phyloP scores from a whole-genome alignment of 2,329 filamentous ascomycete species.

The Thermochaetoides dissita region DNA sequence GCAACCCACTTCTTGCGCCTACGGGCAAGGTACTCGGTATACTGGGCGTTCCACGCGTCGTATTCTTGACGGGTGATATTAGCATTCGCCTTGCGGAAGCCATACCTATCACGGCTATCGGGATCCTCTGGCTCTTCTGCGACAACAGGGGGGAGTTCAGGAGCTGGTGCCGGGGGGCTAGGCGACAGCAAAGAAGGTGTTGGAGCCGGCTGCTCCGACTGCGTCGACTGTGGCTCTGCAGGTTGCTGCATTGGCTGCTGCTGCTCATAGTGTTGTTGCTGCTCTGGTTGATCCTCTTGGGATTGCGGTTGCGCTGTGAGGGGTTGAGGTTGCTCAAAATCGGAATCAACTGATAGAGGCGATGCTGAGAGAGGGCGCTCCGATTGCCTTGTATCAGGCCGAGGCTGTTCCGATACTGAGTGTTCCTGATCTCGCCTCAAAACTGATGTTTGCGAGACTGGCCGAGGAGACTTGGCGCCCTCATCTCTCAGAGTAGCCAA shows the following conservation, averaged over 20 bases:
- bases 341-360: no score
- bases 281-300: neutral
- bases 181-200: slow-evolving; percentile 1
- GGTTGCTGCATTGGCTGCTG: no score
- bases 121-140: slow-evolving; percentile 32
- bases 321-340: neutral
- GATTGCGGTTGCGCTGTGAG: neutral
- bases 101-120: slow-evolving; percentile 61
- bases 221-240: no score
- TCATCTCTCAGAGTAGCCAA: neutral
- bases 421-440: no score
- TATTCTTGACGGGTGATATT: slow-evolving; percentile 66
- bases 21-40: slow-evolving; percentile 60
- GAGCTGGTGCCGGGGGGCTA: slow-evolving; percentile 13
- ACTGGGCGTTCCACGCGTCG: slow-evolving; percentile 64
- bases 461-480: slow-evolving; percentile 3
- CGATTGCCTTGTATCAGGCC: no score
- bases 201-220: neutral
- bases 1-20: slow-evolving; percentile 70
- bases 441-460: slow-evolving; percentile 4
- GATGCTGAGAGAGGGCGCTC: no score
- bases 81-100: slow-evolving; percentile 78
- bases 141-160: slow-evolving; percentile 16
- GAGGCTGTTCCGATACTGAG: no score
- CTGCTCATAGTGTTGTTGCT: no score